Percentiles rank a stretch among this genome's conserved stretches.
phyloP scores from a whole-genome alignment of 1,284 basidiomycete genomes.

The Sporisorium graminicola region DNA sequence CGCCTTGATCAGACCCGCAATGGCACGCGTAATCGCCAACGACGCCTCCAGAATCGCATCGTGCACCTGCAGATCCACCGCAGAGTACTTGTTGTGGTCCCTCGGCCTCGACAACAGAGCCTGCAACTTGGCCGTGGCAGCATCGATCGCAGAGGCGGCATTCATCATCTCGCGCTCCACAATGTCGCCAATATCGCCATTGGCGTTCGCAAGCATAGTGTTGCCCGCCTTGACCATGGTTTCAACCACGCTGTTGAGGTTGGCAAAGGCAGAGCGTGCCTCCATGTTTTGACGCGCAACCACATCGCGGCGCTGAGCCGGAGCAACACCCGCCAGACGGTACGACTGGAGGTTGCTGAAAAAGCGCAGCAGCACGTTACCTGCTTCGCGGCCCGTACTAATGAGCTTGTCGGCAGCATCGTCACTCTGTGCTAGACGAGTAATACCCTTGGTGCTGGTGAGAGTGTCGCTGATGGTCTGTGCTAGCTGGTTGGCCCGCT shows the following conservation, averaged over 20 bases:
- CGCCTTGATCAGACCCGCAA: slow-evolving; percentile 92
- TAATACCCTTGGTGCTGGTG: slow-evolving; percentile 93
- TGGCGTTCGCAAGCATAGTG: slow-evolving; percentile 80
- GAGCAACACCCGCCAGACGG: slow-evolving; percentile 76
- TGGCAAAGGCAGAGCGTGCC: slow-evolving; percentile 81
- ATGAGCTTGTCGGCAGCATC: slow-evolving; percentile 92
- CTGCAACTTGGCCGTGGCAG: slow-evolving; percentile 89
- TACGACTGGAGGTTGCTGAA: slow-evolving; percentile 97
- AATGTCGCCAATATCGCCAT: slow-evolving; percentile 94
- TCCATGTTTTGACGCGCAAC: slow-evolving; percentile 91
- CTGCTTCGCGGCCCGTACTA: slow-evolving; percentile 84
- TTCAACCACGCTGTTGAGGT: slow-evolving; percentile 89
- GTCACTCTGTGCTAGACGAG: slow-evolving; percentile 88
- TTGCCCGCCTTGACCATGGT: slow-evolving; percentile 87
- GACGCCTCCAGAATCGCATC: slow-evolving; percentile 95
- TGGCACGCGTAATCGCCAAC: slow-evolving; percentile 93
- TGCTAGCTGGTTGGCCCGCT: slow-evolving; percentile 94
- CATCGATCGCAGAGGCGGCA: slow-evolving; percentile 92
- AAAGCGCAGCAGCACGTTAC: slow-evolving; percentile 88
- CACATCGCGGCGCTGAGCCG: slow-evolving; percentile 83
- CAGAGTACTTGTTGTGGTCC: slow-evolving; percentile 84
- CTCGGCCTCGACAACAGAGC: slow-evolving; percentile 89
- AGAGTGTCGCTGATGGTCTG: slow-evolving; percentile 92
- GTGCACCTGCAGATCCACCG: slow-evolving; percentile 94
- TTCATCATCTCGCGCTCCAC: slow-evolving; percentile 96